Conservation (phyloP, 1,139 yeast species). For the Saccharomyces hybrid region DNA sequence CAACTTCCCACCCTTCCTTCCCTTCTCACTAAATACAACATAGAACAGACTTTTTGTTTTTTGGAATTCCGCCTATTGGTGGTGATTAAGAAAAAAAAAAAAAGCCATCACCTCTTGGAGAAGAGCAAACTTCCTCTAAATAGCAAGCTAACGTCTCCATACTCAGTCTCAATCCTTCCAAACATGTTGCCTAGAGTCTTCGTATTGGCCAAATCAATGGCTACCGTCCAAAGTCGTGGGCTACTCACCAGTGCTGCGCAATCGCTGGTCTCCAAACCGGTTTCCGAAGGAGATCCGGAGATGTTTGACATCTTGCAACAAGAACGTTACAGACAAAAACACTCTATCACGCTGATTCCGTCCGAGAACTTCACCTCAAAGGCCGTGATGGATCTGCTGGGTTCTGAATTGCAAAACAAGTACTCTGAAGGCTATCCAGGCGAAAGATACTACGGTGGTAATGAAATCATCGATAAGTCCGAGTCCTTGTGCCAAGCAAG, state of each 20-base stretch:
- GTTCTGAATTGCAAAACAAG: conserved; percentile 95
- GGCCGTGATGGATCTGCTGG: conserved; percentile 89
- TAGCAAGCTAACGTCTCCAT: neutral
- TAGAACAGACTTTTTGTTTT: neutral
- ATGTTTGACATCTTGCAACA: conserved; percentile 65
- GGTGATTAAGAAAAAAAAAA: neutral
- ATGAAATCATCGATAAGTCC: conserved; percentile 85
- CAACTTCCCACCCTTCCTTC: neutral
- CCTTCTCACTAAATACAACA: neutral
- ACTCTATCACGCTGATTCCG: conserved; percentile 85
- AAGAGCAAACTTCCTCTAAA: neutral
- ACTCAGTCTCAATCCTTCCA: neutral
- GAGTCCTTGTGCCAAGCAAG: conserved; percentile 85
- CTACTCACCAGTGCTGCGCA: conserved; percentile 12
- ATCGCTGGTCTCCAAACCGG: conserved; percentile 52
- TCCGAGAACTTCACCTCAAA: conserved; percentile 92
- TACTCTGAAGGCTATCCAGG: conserved; percentile 99
- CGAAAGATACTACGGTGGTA: conserved; percentile 95
- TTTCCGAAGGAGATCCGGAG: conserved; percentile 72
- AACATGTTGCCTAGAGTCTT: neutral
- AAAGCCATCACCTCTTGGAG: neutral
- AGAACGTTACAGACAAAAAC: conserved; percentile 79
- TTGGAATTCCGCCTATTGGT: neutral
- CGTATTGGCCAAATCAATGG: neutral
- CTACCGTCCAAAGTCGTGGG: neutral